Evolutionary conservation across 768 basidiomycete genomes (phyloP).

Genomic region (Chalciporus pseudorubinellus): DNA sequence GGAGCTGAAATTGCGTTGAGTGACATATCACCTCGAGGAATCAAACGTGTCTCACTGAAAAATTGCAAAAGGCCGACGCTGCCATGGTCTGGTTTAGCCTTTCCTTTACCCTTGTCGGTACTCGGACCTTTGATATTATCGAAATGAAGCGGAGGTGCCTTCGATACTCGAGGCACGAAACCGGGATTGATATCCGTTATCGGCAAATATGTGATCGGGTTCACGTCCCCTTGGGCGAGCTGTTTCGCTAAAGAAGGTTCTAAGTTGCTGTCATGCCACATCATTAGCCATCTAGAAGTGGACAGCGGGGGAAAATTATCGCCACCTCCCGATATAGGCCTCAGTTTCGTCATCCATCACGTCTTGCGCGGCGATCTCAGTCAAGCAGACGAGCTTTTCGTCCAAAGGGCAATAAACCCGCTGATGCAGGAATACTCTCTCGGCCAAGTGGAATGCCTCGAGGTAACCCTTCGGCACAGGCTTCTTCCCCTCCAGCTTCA

Average conservation of each 20-base stretch:
- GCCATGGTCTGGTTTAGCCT: slow-evolving; percentile 27
- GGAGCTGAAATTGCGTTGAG: slow-evolving; percentile 30
- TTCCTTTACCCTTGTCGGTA: slow-evolving; percentile 47
- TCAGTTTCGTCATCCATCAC: slow-evolving; percentile 60
- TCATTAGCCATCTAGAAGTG: slow-evolving; percentile 10
- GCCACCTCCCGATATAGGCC: slow-evolving; percentile 68
- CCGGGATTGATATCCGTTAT: slow-evolving; percentile 79
- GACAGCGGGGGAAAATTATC: neutral
- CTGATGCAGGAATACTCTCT: slow-evolving; percentile 91
- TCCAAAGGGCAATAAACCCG: slow-evolving; percentile 80
- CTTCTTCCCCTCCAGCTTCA: slow-evolving; percentile 84
- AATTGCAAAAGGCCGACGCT: slow-evolving; percentile 53
- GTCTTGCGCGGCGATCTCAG: slow-evolving; percentile 50
- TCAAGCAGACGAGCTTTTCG: slow-evolving; percentile 68
- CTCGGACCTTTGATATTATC: slow-evolving; percentile 24
- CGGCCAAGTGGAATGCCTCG: slow-evolving; percentile 73
- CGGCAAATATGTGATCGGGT: slow-evolving; percentile 64
- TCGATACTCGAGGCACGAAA: slow-evolving; percentile 54
- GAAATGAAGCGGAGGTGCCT: slow-evolving; percentile 37
- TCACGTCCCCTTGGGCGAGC: slow-evolving; percentile 65
- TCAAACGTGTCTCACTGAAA: slow-evolving; percentile 49
- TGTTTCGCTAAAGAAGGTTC: slow-evolving; percentile 60
- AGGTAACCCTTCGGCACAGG: slow-evolving; percentile 75
- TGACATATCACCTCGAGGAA: slow-evolving; percentile 37
- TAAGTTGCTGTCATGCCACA: slow-evolving; percentile 48